Evolutionary conservation across 2,329 filamentous ascomycete genomes (phyloP).

Genomic region (Cladorrhinum sp.): DNA sequence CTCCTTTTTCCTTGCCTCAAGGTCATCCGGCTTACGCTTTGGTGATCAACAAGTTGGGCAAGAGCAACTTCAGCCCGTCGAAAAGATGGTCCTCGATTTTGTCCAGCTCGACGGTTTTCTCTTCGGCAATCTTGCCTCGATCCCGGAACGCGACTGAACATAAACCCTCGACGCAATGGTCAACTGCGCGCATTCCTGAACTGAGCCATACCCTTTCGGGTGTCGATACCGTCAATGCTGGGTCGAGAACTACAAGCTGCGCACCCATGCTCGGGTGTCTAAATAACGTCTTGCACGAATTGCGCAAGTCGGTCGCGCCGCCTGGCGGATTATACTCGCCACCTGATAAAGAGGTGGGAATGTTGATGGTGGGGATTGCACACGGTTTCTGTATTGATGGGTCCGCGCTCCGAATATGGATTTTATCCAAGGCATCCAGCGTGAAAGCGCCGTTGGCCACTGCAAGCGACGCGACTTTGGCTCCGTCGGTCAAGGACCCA

Average conservation of each 20-base stretch:
- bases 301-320: slow-evolving; percentile 17
- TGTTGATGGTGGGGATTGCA: slow-evolving; percentile 33
- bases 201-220: slow-evolving; percentile 55
- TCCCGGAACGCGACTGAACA: slow-evolving; percentile 38
- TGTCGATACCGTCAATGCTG: slow-evolving; percentile 48
- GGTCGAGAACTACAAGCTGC: slow-evolving; percentile 55
- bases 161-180: slow-evolving; percentile 57
- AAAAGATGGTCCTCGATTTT: slow-evolving; percentile 27
- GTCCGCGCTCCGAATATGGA: slow-evolving; percentile 30
- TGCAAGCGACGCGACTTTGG: slow-evolving; percentile 50
- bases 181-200: slow-evolving; percentile 54
- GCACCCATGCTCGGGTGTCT: slow-evolving; percentile 40
- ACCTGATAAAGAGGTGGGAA: slow-evolving; percentile 37
- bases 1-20: slow-evolving; percentile 10
- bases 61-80: slow-evolving; percentile 39
- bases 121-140: slow-evolving; percentile 29
- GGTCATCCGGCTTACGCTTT: slow-evolving; percentile 32
- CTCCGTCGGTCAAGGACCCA: slow-evolving; percentile 54
- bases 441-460: slow-evolving; percentile 46
- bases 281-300: slow-evolving; percentile 31
- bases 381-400: slow-evolving; percentile 26
- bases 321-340: slow-evolving; percentile 34
- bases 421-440: slow-evolving; percentile 32
- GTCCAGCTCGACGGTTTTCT: not conserved
- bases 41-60: slow-evolving; percentile 42